A percentile compares a stretch with the other conserved stretches of the same genome.
Conservation (phyloP, 2,329 filamentous ascomycete genomes). For the Penicillium sp. region DNA sequence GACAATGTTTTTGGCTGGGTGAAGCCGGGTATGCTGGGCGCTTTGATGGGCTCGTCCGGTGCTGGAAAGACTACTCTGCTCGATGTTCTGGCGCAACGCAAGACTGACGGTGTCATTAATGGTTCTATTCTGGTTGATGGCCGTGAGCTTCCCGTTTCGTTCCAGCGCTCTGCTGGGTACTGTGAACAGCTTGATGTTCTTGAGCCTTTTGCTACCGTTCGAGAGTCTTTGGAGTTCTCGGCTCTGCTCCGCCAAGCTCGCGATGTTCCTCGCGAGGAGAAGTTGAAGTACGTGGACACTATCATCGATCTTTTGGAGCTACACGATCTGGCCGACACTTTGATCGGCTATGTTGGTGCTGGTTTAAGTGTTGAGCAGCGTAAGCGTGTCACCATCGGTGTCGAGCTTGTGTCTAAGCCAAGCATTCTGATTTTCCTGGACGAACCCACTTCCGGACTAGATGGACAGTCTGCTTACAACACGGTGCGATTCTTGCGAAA, state of each 20-base stretch:
- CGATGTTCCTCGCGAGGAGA: slow-evolving; percentile 54
- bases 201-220: slow-evolving; percentile 62
- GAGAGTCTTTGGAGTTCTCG: slow-evolving; percentile 66
- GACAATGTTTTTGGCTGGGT: slow-evolving; percentile 71
- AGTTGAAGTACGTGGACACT: slow-evolving; percentile 62
- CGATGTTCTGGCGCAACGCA: slow-evolving; percentile 70
- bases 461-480: slow-evolving; percentile 64
- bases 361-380: slow-evolving; percentile 62
- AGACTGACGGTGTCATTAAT: slow-evolving; percentile 59
- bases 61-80: slow-evolving; percentile 75
- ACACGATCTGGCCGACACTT: slow-evolving; percentile 61
- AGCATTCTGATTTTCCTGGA: slow-evolving; percentile 67
- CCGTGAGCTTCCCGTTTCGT: slow-evolving; percentile 56
- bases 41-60: slow-evolving; percentile 73
- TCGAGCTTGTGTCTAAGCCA: slow-evolving; percentile 68
- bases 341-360: slow-evolving; percentile 50
- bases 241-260: slow-evolving; percentile 60
- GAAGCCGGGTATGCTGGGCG: slow-evolving; percentile 73
- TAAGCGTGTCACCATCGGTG: slow-evolving; percentile 69
- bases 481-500: slow-evolving; percentile 67
- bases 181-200: slow-evolving; percentile 69
- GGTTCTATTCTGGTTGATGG: slow-evolving; percentile 69
- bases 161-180: slow-evolving; percentile 66
- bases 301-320: slow-evolving; percentile 64
- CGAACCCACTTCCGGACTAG: slow-evolving; percentile 67